Conservation (phyloP, 192 early-diverging fungal species). For the Coemansia sp. region DNA sequence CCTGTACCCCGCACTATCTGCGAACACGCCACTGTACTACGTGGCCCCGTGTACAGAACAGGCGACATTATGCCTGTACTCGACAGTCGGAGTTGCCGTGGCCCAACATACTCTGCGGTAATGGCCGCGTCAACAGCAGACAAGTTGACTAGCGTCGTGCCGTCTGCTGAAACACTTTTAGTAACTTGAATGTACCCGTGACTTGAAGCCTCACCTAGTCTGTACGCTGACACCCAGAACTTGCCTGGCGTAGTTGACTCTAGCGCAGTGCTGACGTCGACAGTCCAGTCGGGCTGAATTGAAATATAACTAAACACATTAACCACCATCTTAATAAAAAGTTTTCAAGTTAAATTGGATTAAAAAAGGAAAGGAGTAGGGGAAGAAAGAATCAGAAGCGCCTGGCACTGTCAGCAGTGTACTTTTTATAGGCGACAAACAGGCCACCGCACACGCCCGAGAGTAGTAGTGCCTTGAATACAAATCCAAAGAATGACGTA, state of each 20-base stretch:
- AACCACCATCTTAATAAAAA: slow-evolving; percentile 23
- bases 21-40: slow-evolving; percentile 24
- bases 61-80: slow-evolving; percentile 15
- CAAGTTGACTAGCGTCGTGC: slow-evolving; percentile 10
- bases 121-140: not conserved
- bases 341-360: not conserved
- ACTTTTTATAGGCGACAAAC: slow-evolving; percentile 52
- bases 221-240: slow-evolving; percentile 53
- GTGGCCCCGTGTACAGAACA: slow-evolving; percentile 20
- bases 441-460: slow-evolving; percentile 42
- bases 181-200: slow-evolving; percentile 29
- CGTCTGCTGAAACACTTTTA: not conserved
- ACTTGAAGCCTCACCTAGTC: slow-evolving; percentile 25
- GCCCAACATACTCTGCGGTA: slow-evolving; percentile 19
- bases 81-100: slow-evolving; percentile 31
- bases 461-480: slow-evolving; percentile 45
- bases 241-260: slow-evolving; percentile 9
- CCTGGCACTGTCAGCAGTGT: slow-evolving; percentile 42
- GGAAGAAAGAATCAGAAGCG: slow-evolving; percentile 35
- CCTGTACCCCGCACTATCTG: slow-evolving; percentile 27
- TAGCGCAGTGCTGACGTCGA: slow-evolving; percentile 37
- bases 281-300: slow-evolving; percentile 53
- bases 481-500: slow-evolving; percentile 23
- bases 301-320: slow-evolving; percentile 40
- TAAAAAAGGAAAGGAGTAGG: not conserved